Conservation (phyloP, 2,329 filamentous ascomycete genomes). For the Fusarium lyarnte region DNA sequence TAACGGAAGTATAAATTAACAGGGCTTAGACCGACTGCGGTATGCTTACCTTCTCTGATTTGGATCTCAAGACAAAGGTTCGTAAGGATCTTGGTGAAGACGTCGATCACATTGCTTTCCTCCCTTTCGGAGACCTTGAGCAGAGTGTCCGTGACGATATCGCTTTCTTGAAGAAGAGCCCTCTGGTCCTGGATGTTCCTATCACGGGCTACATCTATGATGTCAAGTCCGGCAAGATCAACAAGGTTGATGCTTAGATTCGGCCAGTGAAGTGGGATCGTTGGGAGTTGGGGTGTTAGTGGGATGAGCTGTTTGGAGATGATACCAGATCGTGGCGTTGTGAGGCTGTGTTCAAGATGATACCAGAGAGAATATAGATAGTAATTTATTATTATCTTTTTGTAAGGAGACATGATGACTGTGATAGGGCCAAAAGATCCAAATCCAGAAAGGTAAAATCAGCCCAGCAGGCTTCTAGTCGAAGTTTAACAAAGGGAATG, state of each 20-base stretch:
- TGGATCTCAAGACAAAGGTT: slow-evolving; percentile 64
- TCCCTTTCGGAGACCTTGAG: slow-evolving; percentile 71
- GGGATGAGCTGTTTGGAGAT: background rate
- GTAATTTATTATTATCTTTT: background rate
- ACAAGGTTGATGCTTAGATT: slow-evolving; percentile 33
- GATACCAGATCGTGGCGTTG: background rate
- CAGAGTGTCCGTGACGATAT: slow-evolving; percentile 74
- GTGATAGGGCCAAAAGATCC: background rate
- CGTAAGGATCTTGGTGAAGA: slow-evolving; percentile 65
- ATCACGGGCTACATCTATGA: slow-evolving; percentile 82
- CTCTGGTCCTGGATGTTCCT: slow-evolving; percentile 68
- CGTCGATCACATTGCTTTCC: slow-evolving; percentile 67
- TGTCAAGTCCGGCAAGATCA: slow-evolving; percentile 73
- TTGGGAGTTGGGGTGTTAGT: background rate
- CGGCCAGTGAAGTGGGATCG: background rate
- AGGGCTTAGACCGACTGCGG: slow-evolving; percentile 50
- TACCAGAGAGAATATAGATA: background rate
- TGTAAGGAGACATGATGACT: background rate
- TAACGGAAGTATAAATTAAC: too few relatives aligned
- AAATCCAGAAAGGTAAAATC: background rate
- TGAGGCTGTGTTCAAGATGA: background rate
- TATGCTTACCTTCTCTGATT: slow-evolving; percentile 75
- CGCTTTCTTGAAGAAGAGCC: slow-evolving; percentile 65
- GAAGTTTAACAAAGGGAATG: background rate
- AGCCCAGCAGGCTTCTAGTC: accelerated